Conservation (phyloP, 305 asterid genomes). For the Fraxinus velutina region DNA sequence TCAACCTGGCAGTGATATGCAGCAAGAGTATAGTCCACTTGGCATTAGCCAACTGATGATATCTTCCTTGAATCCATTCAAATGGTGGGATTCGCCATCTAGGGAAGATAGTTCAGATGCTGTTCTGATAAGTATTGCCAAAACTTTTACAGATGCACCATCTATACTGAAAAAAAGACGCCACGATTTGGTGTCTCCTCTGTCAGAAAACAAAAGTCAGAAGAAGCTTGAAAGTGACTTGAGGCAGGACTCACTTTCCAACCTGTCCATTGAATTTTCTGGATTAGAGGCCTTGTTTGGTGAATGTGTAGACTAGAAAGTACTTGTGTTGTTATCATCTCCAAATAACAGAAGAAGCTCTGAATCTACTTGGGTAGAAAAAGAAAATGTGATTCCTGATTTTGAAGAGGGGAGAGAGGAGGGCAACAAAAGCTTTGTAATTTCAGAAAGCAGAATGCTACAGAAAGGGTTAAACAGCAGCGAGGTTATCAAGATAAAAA, state of each 20-base stretch:
- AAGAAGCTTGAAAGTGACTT: conserved; percentile 61
- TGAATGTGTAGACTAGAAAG: conserved; percentile 44
- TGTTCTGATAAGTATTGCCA: neutral
- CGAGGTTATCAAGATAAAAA: conserved; percentile 30
- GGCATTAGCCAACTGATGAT: conserved; percentile 92
- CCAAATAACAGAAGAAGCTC: conserved; percentile 29
- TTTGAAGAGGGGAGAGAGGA: conserved; percentile 30
- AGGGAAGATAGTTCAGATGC: conserved; percentile 61
- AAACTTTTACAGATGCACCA: neutral
- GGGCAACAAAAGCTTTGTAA: conserved; percentile 27
- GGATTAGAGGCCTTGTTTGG: conserved; percentile 67
- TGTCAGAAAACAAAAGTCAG: conserved; percentile 79
- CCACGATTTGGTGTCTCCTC: conserved; percentile 33
- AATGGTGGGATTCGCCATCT: conserved; percentile 85
- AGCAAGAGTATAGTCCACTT: conserved; percentile 92
- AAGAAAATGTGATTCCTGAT: conserved; percentile 54
- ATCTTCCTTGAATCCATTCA: conserved; percentile 64
- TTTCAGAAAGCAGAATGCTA: conserved; percentile 32
- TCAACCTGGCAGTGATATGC: conserved; percentile 68
- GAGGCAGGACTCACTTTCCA: conserved; percentile 46
- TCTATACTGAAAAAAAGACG: neutral
- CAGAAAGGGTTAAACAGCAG: conserved; percentile 17
- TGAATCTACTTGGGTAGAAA: conserved; percentile 42
- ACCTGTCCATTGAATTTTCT: conserved; percentile 47
- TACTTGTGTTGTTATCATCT: conserved; percentile 23